These are phyloP conservation scores for Neopestalotiopsis sp. DNA, from an alignment of 2,329 filamentous ascomycete species.

Conservation along the genomic window DNA sequence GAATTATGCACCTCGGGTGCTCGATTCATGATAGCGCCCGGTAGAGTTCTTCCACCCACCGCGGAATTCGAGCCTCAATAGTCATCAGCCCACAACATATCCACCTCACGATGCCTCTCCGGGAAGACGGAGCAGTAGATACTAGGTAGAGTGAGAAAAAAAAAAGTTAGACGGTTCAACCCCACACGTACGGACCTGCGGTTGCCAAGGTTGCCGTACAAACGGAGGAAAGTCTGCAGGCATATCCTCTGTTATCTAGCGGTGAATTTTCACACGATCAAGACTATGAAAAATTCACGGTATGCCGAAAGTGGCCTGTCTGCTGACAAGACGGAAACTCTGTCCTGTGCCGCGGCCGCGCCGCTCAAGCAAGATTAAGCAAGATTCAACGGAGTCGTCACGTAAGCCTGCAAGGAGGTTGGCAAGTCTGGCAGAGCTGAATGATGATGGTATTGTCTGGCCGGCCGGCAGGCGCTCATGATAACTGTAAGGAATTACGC, in stretches of 20 bases:
- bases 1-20: not conserved
- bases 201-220: conserved; percentile 14
- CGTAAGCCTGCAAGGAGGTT: conserved; percentile 7
- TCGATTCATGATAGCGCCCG: not conserved
- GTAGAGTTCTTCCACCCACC: not conserved
- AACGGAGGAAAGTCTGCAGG: conserved; percentile 9
- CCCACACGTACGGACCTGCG: conserved; percentile 3
- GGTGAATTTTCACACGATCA: not conserved
- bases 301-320: not conserved
- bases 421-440: not conserved
- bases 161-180: conserved; percentile 7
- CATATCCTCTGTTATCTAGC: not conserved
- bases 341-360: not conserved
- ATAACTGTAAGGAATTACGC: not conserved
- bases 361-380: not conserved
- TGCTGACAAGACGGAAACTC: not conserved
- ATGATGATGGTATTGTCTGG: not conserved
- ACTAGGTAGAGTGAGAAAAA: not conserved
- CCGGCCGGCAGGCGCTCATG: not conserved
- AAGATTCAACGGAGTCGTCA: not conserved
- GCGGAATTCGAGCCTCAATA: conserved; percentile 10
- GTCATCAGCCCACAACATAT: conserved; percentile 4
- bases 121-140: not conserved
- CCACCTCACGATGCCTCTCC: conserved; percentile 9
- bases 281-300: not conserved